Base-by-base conservation (phyloP, 768 basidiomycete species). In the Podaxis sp. region DNA sequence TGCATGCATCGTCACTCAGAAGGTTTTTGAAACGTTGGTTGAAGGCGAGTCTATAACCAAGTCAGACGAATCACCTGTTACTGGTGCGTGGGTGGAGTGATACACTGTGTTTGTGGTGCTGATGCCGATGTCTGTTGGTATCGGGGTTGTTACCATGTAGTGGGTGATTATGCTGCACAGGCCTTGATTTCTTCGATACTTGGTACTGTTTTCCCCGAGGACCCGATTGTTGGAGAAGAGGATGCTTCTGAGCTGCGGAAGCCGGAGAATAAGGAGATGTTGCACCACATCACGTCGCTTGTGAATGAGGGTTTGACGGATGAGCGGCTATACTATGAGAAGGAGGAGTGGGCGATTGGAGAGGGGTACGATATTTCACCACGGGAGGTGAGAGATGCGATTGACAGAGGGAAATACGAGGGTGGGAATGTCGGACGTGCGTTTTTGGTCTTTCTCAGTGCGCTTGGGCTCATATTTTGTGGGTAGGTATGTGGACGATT, bases 171-270 rank as follows among this genome's bases (percentile, higher is more conserved):
- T 73, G 85, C 96, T 3, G 93, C 96, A 0, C 97, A 99, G 71
- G 93, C 96, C 0, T 85, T 98, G 46, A 88, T 99, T 68, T 90
- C 90, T 63, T 81, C 88, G 7, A 89, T 98, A 70, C 83, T 99
- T 38, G 72, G 75, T 15, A 77, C 78, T 12, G 86, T 88, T 0
- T 98, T 97, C 75, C 96, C 96, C 0, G 67, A 80, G 0, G 95
- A 98, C 74, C 84, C 84, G 8, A 93, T 98, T 70, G 89, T 98
- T 41, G 97, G 96, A 36, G 97, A 99, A 74, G 96, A 99, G 74
- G 94, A 97, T 72, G 89, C 96, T 0, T 79, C 85, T 2, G 92
- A 94, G 57, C 74, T 96, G n/a, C 83, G 89, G 6, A 72, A 69
- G 1, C 82, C 80, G 47, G 75, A 76, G 7, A 77, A 77, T 2